Percentiles rank a stretch among this genome's conserved stretches.
Conservation (phyloP, 75 land plant genomes). For the Chamaecyparis obtusa region DNA sequence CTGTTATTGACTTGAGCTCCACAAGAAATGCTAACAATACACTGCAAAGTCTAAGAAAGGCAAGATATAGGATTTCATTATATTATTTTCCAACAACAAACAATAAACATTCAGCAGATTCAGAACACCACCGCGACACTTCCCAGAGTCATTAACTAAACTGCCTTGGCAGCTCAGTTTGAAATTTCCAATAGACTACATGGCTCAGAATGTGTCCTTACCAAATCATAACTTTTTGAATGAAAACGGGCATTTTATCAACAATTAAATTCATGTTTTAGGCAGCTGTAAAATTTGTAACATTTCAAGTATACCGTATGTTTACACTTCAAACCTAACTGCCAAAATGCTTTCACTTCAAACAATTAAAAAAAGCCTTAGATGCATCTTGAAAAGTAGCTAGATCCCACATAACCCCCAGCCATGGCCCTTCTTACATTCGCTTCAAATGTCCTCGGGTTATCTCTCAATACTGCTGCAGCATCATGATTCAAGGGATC, state of each 20-base stretch:
- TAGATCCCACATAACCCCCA: constrained; percentile 62
- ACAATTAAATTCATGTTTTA: constrained; percentile 1
- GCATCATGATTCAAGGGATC: constrained; percentile 85
- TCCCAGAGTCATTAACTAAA: neutral
- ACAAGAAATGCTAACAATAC: too few relatives aligned
- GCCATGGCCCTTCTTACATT: constrained; percentile 77
- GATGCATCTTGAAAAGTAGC: constrained; percentile 49
- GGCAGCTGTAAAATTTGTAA: neutral
- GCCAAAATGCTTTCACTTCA: neutral
- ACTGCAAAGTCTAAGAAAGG: neutral
- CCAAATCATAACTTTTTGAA: neutral
- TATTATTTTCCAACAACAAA: neutral
- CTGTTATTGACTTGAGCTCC: too few relatives aligned
- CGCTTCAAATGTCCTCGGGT: constrained; percentile 55
- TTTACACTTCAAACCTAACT: neutral
- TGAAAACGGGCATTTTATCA: neutral
- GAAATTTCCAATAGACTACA: neutral
- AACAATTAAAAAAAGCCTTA: constrained; percentile 6
- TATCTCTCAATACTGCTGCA: constrained; percentile 62
- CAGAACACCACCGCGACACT: neutral
- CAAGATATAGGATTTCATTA: neutral
- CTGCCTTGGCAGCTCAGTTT: neutral
- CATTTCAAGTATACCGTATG: neutral
- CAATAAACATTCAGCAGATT: neutral
- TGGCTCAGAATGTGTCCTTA: neutral